Percentiles rank a stretch among this genome's conserved stretches.
phyloP scores from a whole-genome alignment of 2,329 filamentous ascomycete species.

The Penicillium italicum region DNA sequence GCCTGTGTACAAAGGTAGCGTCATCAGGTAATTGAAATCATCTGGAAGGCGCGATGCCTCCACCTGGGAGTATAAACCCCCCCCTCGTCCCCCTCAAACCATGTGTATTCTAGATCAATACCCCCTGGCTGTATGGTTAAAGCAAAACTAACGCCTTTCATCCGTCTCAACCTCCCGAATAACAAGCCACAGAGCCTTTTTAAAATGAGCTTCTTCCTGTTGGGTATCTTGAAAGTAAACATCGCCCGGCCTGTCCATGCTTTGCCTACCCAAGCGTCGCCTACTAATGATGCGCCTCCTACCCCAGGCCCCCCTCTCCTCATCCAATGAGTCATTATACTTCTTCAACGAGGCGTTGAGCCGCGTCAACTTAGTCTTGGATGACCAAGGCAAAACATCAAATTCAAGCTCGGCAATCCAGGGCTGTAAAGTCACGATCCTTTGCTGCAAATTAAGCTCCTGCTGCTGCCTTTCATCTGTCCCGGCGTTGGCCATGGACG shows the following conservation, averaged over 20 bases:
- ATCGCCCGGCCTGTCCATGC: not conserved
- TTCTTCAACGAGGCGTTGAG: conserved; percentile 27
- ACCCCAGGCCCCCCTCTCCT: not conserved
- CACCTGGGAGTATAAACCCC: too few species aligned
- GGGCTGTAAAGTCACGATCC: conserved; percentile 20
- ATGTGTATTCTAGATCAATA: too few species aligned
- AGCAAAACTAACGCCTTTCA: not conserved
- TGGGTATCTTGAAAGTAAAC: not conserved
- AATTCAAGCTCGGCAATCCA: conserved; percentile 29
- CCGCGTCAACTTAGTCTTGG: conserved; percentile 21
- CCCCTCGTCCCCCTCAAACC: too few species aligned
- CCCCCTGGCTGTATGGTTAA: not conserved
- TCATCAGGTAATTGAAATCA: too few species aligned
- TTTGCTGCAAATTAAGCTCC: conserved; percentile 10
- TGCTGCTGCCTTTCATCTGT: not conserved
- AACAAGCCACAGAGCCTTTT: conserved; percentile 18
- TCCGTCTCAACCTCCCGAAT: conserved; percentile 9
- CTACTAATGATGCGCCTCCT: not conserved
- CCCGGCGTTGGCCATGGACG: not conserved
- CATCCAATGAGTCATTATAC: conserved; percentile 9
- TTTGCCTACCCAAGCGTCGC: not conserved
- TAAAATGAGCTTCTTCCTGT: conserved; percentile 6
- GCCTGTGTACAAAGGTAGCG: too few species aligned
- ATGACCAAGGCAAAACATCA: conserved; percentile 20
- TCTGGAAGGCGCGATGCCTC: too few species aligned